Percentiles rank a stretch among this genome's conserved stretches.
Conservation (phyloP, 2,329 filamentous ascomycete genomes). For the Shiraia sp. region DNA sequence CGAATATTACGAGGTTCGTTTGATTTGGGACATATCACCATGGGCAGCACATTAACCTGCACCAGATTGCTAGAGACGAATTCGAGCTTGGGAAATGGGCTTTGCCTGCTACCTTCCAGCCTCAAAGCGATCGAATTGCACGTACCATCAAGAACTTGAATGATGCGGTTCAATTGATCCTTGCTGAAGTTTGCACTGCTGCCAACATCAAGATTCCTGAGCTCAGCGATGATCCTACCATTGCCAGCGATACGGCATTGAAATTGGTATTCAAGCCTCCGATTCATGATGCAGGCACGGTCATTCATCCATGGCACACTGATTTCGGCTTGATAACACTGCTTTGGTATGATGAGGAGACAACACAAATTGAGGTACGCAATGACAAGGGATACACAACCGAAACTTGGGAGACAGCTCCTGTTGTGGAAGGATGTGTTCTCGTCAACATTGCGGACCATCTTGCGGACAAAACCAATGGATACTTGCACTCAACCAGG, state of each 20-base stretch:
- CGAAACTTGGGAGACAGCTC: neutral
- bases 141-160: neutral
- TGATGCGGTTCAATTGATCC: neutral
- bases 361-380: neutral
- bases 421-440: neutral
- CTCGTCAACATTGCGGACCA: constrained; percentile 1
- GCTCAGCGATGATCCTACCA: neutral
- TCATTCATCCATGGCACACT: constrained; percentile 1
- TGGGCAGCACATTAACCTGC: neutral
- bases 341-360: constrained; percentile 1
- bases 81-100: neutral
- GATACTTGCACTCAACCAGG: neutral
- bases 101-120: neutral
- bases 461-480: neutral
- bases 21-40: neutral
- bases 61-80: neutral
- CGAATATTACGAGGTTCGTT: neutral
- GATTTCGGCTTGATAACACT: constrained; percentile 1
- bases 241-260: constrained; percentile 1
- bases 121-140: neutral
- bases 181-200: neutral
- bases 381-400: neutral
- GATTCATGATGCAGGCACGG: neutral
- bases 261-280: constrained; percentile 1
- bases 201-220: neutral